Evolutionary conservation across 495 filamentous ascomycete genomes (phyloP).

Genomic region (Penicillium bovifimosum): DNA sequence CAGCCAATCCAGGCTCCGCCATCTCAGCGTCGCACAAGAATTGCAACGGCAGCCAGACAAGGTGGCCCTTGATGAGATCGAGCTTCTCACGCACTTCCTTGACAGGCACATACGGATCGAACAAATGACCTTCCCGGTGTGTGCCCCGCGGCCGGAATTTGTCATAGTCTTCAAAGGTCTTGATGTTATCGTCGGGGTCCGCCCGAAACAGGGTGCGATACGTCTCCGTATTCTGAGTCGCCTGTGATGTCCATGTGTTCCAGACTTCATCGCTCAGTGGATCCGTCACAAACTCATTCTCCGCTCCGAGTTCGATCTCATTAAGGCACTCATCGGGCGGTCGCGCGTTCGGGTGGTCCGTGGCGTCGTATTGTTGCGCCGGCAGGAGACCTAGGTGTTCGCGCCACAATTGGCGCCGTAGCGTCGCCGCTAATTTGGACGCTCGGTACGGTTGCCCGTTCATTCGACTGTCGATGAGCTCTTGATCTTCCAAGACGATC

Average conservation of each 20-base stretch:
- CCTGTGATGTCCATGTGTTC: constrained; percentile 74
- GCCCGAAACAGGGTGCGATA: constrained; percentile 87
- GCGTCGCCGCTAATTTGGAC: constrained; percentile 68
- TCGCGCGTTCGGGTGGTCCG: constrained; percentile 70
- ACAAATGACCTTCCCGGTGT: constrained; percentile 78
- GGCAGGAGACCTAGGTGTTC: constrained; percentile 85
- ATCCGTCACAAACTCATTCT: constrained; percentile 75
- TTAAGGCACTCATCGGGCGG: constrained; percentile 74
- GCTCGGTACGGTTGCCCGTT: constrained; percentile 70
- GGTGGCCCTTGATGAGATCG: constrained; percentile 74
- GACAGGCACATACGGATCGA: constrained; percentile 64
- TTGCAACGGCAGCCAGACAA: constrained; percentile 93
- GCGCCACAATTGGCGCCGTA: constrained; percentile 83
- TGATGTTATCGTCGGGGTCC: constrained; percentile 85
- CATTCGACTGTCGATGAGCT: constrained; percentile 69
- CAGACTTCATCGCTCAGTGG: constrained; percentile 76
- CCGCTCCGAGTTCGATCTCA: constrained; percentile 53
- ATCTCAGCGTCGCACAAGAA: constrained; percentile 81
- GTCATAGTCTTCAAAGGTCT: constrained; percentile 86
- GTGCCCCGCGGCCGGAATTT: constrained; percentile 60
- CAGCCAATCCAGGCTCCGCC: constrained; percentile 79
- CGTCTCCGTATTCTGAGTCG: constrained; percentile 74
- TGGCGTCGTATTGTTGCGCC: constrained; percentile 65
- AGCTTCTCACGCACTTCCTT: constrained; percentile 68
- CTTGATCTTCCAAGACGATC: constrained; percentile 84